Base-by-base conservation (phyloP, 305 asterid species). In the Nicotiana rustica region DNA sequence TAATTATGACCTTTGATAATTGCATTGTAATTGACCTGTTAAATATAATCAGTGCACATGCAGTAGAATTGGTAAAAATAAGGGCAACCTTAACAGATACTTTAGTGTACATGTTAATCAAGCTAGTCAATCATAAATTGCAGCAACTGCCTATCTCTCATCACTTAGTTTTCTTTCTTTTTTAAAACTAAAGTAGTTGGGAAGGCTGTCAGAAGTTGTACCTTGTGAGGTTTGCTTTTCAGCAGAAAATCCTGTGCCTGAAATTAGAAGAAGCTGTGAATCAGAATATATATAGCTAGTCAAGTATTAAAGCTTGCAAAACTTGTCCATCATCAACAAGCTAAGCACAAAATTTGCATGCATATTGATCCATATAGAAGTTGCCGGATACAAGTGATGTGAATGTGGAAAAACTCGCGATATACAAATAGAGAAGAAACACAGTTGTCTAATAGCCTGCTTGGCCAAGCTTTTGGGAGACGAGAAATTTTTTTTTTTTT, bases 201-300 rank as follows among this genome's bases (percentile, higher is more conserved):
- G 68, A 29, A 66, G 68, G 57, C 33, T 81, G 62, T 49, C 5
- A 33, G 52, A 19, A 57, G 82, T 18, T 35, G 84, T 92, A 96
- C 99, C 99, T 92, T 97, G 86, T 96, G 98, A 85, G 97, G 97
- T 88, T 91, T 93, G 81, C 90, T 86, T 90, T 95, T 95, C 10
- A 82, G 91, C 81, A 95, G 90, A 90, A 96, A 96, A 77, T 89
- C 94, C 75, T 87, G 97, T 71, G 86, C 94, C 99, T 96, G 94
- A 81, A 88, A 90, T 81, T 81, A 61, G 36, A 9, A 61, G 36
- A 67, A 83, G 55, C 73, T 52, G 76, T 61, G 78, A 79, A 21
- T 79, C 47, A 64, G 60, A 75, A 75, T 52, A 52, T 29, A 4
- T 15, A 75, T 52, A 52, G 38, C 47, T 14, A 75, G 29, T 52